Evolutionary conservation across 805 yeast genomes (phyloP).

Genomic region (Maudiozyma turicensis): DNA sequence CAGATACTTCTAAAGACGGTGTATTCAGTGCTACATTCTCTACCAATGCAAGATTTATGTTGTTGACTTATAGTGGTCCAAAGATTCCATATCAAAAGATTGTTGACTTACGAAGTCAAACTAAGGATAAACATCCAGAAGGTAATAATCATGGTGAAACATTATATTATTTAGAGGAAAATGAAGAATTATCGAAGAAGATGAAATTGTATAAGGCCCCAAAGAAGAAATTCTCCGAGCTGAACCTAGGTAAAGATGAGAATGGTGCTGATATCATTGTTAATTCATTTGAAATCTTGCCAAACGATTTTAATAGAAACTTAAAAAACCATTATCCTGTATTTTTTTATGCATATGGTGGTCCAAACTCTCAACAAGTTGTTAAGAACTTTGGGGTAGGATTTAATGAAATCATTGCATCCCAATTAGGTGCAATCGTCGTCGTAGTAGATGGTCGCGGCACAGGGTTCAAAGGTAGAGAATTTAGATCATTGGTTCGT

Average conservation of each 20-base stretch:
- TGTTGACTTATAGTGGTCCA: conserved; percentile 73
- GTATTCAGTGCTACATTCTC: conserved; percentile 70
- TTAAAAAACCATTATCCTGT: conserved; percentile 60
- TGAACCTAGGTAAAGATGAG: conserved; percentile 43
- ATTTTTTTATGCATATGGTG: conserved; percentile 85
- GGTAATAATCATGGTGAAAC: conserved; percentile 23
- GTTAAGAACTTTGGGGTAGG: conserved; percentile 47
- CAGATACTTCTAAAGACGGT: conserved; percentile 48
- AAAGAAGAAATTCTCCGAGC: conserved; percentile 38
- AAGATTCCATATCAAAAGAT: conserved; percentile 69
- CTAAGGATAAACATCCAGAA: conserved; percentile 8
- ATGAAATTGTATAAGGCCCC: conserved; percentile 50
- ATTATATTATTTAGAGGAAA: conserved; percentile 29
- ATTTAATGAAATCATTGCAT: conserved; percentile 68
- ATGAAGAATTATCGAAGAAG: conserved; percentile 32
- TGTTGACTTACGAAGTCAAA: conserved; percentile 38
- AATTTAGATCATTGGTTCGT: conserved; percentile 70
- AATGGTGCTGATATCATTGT: conserved; percentile 38
- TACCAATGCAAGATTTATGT: conserved; percentile 61
- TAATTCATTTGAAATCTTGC: conserved; percentile 69
- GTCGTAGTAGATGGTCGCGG: conserved; percentile 97
- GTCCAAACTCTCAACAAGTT: conserved; percentile 89
- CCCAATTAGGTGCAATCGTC: conserved; percentile 72
- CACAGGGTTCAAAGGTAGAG: conserved; percentile 79
- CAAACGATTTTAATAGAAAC: conserved; percentile 54